phyloP scores from a whole-genome alignment of 805 yeast species.

The Lipomyces kockii region DNA sequence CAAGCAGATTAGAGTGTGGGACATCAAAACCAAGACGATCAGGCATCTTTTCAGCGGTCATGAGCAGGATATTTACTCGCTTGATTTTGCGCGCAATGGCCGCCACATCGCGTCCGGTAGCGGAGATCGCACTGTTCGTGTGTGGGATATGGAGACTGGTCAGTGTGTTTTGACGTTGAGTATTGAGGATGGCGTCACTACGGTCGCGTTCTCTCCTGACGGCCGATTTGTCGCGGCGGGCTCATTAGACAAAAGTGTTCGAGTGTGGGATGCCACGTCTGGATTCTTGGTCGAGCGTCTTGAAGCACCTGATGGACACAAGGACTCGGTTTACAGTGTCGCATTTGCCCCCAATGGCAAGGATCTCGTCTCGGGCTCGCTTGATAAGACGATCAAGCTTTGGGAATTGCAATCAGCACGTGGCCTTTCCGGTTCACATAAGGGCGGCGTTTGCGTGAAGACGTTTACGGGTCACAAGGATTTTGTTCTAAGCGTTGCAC shows the following conservation, averaged over 20 bases:
- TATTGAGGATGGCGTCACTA: slow-evolving; percentile 97
- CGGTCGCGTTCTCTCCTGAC: slow-evolving; percentile 96
- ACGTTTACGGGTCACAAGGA: slow-evolving; percentile 96
- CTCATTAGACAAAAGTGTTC: slow-evolving; percentile 88
- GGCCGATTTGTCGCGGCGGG: slow-evolving; percentile 96
- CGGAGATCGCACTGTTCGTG: slow-evolving; percentile 94
- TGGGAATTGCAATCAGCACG: slow-evolving; percentile 78
- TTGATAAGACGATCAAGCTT: slow-evolving; percentile 92
- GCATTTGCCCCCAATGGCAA: slow-evolving; percentile 90
- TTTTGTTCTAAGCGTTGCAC: slow-evolving; percentile 90
- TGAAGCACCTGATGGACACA: slow-evolving; percentile 94
- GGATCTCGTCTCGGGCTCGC: slow-evolving; percentile 91
- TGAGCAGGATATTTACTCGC: slow-evolving; percentile 95
- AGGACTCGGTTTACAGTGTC: slow-evolving; percentile 93
- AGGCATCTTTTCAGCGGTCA: slow-evolving; percentile 84
- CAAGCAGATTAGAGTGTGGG: slow-evolving; percentile 90
- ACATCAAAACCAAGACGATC: slow-evolving; percentile 81
- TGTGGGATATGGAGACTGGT: slow-evolving; percentile 92
- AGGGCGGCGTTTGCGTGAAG: slow-evolving; percentile 69
- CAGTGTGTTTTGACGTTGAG: slow-evolving; percentile 86
- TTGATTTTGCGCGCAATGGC: slow-evolving; percentile 94
- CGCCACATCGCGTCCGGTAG: slow-evolving; percentile 91
- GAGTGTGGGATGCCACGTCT: slow-evolving; percentile 95
- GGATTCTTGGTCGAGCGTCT: slow-evolving; percentile 90
- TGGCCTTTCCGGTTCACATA: slow-evolving; percentile 47